Evolutionary conservation across 1,284 basidiomycete species (phyloP).

Genomic region (Neolentinus lepideus): DNA sequence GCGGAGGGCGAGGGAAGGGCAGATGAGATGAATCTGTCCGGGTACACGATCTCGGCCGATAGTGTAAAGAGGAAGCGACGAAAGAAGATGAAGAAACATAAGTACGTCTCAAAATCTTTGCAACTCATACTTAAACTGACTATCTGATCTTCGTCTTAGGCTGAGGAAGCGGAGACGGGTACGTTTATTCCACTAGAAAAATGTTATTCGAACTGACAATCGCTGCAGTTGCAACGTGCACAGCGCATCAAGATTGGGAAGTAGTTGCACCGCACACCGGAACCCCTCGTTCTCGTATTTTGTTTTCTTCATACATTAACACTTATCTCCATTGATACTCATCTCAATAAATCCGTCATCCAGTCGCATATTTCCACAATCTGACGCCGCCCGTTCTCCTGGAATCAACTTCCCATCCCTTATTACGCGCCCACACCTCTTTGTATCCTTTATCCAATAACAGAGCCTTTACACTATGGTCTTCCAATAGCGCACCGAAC

Average conservation of each 20-base stretch:
- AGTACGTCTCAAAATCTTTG: slow-evolving; percentile 40
- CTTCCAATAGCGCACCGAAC: slow-evolving; percentile 66
- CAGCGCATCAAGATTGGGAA: neutral
- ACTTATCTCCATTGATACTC: neutral
- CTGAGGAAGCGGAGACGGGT: slow-evolving; percentile 40
- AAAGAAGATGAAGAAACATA: slow-evolving; percentile 91
- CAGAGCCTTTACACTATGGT: slow-evolving; percentile 39
- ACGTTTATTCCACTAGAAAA: slow-evolving; percentile 8
- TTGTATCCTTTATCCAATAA: slow-evolving; percentile 57
- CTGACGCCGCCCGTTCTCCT: slow-evolving; percentile 73
- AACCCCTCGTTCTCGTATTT: neutral
- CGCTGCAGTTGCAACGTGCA: neutral
- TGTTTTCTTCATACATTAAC: neutral
- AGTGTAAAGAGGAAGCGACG: slow-evolving; percentile 75
- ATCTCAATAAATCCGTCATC: neutral
- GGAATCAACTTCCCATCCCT: slow-evolving; percentile 79
- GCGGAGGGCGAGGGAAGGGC: slow-evolving; percentile 38
- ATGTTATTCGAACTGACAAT: neutral
- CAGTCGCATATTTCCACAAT: slow-evolving; percentile 40
- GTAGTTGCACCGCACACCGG: neutral
- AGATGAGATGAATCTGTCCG: slow-evolving; percentile 40
- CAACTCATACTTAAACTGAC: neutral
- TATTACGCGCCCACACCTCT: slow-evolving; percentile 59
- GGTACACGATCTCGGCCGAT: slow-evolving; percentile 60
- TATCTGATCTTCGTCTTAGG: slow-evolving; percentile 14